Evolutionary conservation across 2,329 filamentous ascomycete genomes (phyloP), one percentile per base, ranked within the genome.

Genomic region (Biscogniauxia mediterranea): DNA sequence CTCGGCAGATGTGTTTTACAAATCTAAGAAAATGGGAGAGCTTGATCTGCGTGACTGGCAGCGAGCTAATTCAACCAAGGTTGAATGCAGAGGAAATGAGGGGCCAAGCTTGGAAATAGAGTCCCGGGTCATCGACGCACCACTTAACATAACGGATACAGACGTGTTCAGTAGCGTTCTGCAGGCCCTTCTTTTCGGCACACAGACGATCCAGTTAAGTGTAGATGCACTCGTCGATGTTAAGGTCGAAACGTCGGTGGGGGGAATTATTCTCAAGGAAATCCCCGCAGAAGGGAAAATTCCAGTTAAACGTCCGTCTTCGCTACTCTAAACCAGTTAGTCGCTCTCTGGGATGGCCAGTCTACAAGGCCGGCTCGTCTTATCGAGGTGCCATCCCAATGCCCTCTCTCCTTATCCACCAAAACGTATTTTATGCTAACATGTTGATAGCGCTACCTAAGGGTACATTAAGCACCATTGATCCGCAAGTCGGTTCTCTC

Each of bases 281-380:
- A 89, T 99, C 70, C 94, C 94, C 54, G 92, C 87, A 75, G 84
- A 93, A 80, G 93, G 95, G 69, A 85, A 89, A 71, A 88, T 99
- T 73, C 91, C 91, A 77, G 86, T 98, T 80, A 96, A 96, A 85
- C 91, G 93, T 97, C 89, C 87, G 93, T 92, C 82, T 77, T 82
- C 69, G 69, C 61, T 81, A 78, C 80, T 83, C 80, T 77, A 70
- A 75, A 78, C 76, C 71, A 72, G 74, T 75, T 73, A 76, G 75
- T 79, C 72, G 63, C 70, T 66, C 71, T 74, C 56, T 64, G 59
- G 54, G 60, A 60, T 68, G 59, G 58, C 63, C 62, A 54, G 57
- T 69, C 65, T 66, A 52, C 66, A 56, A 67, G 61, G 65, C 58
- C 63, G 55, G 62, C 57, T 61, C 59, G 25, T 59, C 59, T 65